phyloP scores from a whole-genome alignment of 2,329 filamentous ascomycete species.

The Paracorniculantispora psalliotae region DNA sequence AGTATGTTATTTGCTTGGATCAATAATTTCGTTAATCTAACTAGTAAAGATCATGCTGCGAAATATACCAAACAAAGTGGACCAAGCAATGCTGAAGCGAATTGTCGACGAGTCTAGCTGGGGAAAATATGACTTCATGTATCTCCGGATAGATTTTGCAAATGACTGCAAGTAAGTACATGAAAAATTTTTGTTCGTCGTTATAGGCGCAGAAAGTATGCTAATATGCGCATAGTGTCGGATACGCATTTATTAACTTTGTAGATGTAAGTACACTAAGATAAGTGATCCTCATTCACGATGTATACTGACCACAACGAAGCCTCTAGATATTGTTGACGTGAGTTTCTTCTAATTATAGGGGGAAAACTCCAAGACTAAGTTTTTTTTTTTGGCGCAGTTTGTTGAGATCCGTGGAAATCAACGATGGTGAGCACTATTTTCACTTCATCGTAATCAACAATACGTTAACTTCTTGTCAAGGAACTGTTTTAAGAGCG shows the following conservation, averaged over 20 bases:
- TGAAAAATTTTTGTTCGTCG: too few species aligned
- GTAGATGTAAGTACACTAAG: constrained; percentile 57
- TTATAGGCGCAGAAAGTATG: not conserved
- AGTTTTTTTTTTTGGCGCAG: constrained; percentile 39
- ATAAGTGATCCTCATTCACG: not conserved
- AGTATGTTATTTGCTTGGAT: constrained; percentile 39
- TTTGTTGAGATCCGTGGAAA: constrained; percentile 68
- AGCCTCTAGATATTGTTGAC: constrained; percentile 69
- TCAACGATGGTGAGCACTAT: constrained; percentile 55
- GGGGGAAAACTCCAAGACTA: not conserved
- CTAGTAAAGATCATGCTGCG: constrained; percentile 75
- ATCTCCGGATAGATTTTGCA: constrained; percentile 83
- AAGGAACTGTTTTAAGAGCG: constrained; percentile 76
- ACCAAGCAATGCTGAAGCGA: constrained; percentile 69
- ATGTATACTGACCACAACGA: constrained; percentile 30
- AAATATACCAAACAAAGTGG: constrained; percentile 89
- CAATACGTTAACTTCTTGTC: not conserved
- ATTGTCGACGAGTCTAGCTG: constrained; percentile 74
- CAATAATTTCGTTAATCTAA: constrained; percentile 10
- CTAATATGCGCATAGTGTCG: constrained; percentile 57
- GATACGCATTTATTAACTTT: constrained; percentile 97
- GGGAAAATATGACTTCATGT: constrained; percentile 91
- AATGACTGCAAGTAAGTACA: constrained; percentile 71
- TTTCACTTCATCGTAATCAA: not conserved
- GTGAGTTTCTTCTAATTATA: constrained; percentile 37